phyloP scores from a whole-genome alignment of 129 eudicot genomes.

The Apium graveolens region DNA sequence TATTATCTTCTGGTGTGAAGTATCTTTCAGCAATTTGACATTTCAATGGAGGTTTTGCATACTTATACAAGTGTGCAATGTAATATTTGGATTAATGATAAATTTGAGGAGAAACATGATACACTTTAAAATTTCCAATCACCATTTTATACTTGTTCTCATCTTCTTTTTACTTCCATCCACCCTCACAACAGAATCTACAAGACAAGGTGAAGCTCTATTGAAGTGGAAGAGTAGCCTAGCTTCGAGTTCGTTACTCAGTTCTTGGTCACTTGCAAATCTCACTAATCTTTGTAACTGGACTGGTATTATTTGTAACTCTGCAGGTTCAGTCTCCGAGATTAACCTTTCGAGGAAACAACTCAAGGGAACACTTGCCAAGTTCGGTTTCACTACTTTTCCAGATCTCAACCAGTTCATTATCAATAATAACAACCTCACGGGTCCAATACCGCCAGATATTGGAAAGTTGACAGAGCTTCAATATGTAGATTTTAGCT shows the following conservation, averaged over 20 bases:
- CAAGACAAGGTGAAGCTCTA: conserved; percentile 13
- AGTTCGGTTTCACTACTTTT: conserved; percentile 40
- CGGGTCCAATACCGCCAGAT: conserved; percentile 12
- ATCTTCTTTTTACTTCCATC: not conserved
- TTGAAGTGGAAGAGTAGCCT: conserved; percentile 20
- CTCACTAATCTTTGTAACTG: conserved; percentile 55
- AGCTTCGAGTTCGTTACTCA: conserved; percentile 33
- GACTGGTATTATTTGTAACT: conserved; percentile 53
- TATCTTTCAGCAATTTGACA: too few species aligned
- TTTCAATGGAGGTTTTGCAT: too few species aligned
- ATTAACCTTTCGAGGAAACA: conserved; percentile 28
- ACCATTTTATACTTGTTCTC: not conserved
- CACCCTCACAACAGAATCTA: not conserved
- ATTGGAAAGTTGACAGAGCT: too few species aligned
- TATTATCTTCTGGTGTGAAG: too few species aligned
- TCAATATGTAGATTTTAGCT: too few species aligned
- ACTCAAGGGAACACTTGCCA: conserved; percentile 39
- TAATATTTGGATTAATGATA: too few species aligned
- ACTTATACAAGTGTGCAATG: not conserved
- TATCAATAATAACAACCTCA: conserved; percentile 27
- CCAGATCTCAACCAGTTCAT: conserved; percentile 47
- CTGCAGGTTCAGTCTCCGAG: conserved; percentile 24
- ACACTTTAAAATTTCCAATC: too few species aligned
- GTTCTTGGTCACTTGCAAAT: conserved; percentile 54
- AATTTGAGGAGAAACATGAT: too few species aligned